Evolutionary conservation across 2,329 filamentous ascomycete species (phyloP), one percentile per base, ranked within the genome.

Genomic region (Cladorrhinum sp.): DNA sequence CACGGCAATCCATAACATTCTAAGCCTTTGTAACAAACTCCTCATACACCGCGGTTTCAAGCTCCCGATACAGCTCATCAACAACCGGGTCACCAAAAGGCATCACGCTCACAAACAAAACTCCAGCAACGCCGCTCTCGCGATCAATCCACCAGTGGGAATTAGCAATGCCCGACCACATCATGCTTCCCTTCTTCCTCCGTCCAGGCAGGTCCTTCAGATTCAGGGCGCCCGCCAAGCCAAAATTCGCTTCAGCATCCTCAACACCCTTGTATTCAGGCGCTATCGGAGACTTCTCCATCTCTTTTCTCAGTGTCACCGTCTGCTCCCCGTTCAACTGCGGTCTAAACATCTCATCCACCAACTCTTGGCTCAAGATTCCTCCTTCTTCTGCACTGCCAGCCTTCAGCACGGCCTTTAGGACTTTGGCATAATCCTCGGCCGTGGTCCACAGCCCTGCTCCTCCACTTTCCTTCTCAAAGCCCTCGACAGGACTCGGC

Each of bases 131-230:
- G 8, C 78, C 78, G 0, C 70, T 64, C 54, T 67, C 62, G 1
- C 66, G 70, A 55, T 74, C 72, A 24, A 73, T 65, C 67, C 70
- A 73, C 78, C 78, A 80, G 58, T 73, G 73, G 18, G 73, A 70
- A 59, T 79, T 79, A 22, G 66, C 67, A 61, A 75, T 72, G 32
- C 78, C 78, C n/a, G 69, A 69, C 78, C 78, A 80, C 68, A 73
- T 76, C 58, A 80, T 60, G 32, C 76, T 79, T 0, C 77, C 77
- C 64, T 72, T 75, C 51, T 67, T 71, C 38, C 78, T 69, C 70
- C 76, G 77, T 0, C 74, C 75, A 0, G 73, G 70, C 7, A 75
- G 68, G 57, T 79, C 74, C 24, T 71, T 70, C 62, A 74, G 58
- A 56, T 77, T 78, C 50, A 80, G 64, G 25, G 76, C 65, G 3